Evolutionary conservation across 2,329 filamentous ascomycete species (phyloP).

Genomic region (Bipolaris sorokiniana): DNA sequence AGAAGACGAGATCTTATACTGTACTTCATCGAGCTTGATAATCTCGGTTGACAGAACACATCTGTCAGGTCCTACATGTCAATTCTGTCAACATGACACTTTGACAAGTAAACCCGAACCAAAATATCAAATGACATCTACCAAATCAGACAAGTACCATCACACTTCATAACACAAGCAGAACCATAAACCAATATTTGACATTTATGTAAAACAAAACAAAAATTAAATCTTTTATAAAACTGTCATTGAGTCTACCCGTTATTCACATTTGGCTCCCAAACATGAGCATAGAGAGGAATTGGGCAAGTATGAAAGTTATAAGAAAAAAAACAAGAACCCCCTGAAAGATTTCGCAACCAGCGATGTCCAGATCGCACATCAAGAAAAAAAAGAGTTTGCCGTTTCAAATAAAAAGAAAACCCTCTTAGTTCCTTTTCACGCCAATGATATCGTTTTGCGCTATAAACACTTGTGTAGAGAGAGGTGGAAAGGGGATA

Average conservation of each 20-base stretch:
- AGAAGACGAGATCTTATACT: too few species aligned
- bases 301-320: not conserved
- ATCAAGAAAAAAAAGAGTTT: not conserved
- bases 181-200: too few species aligned
- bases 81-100: too few species aligned
- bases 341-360: not conserved
- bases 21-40: too few species aligned
- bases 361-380: conserved; percentile 1
- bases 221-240: not conserved
- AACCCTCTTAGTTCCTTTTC: not conserved
- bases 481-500: not conserved
- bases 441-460: conserved; percentile 6
- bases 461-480: conserved; percentile 1
- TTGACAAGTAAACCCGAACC: too few species aligned
- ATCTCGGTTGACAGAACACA: too few species aligned
- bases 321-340: not conserved
- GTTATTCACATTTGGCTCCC: not conserved
- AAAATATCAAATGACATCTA: too few species aligned
- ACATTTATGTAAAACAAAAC: not conserved
- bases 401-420: not conserved
- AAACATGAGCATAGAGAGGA: not conserved
- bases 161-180: not conserved
- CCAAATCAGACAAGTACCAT: too few species aligned
- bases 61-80: too few species aligned
- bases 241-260: conserved; percentile 1